Evolutionary conservation across 1,139 yeast genomes (phyloP).

Genomic region (Yamadazyma atmosphaerica): DNA sequence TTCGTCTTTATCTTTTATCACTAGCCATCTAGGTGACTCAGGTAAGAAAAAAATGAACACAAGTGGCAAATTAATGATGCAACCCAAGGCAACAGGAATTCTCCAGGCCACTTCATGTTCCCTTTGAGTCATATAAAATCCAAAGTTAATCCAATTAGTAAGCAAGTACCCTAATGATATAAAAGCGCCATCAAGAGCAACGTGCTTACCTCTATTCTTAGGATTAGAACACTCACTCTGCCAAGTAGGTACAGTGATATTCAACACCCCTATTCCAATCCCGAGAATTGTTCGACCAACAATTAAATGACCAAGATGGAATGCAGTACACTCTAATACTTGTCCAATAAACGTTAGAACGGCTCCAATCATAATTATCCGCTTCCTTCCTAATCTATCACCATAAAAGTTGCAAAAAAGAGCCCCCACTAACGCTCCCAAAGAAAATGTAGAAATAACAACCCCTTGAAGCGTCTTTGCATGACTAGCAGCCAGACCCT

Average conservation of each 20-base stretch:
- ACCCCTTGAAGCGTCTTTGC: too few species aligned
- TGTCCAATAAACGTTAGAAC: not conserved
- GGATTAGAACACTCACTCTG: slow-evolving; percentile 36
- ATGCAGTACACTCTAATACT: slow-evolving; percentile 12
- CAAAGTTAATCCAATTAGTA: slow-evolving; percentile 47
- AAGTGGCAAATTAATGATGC: too few species aligned
- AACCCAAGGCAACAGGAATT: too few species aligned
- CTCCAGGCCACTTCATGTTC: too few species aligned
- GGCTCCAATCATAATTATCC: not conserved
- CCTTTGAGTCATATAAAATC: too few species aligned
- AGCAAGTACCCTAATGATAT: slow-evolving; percentile 33
- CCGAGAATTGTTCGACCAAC: slow-evolving; percentile 45
- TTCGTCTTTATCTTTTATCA: too few species aligned
- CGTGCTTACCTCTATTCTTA: slow-evolving; percentile 29
- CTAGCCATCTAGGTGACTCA: too few species aligned
- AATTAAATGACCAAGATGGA: slow-evolving; percentile 27
- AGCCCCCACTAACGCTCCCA: not conserved
- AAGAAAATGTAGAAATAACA: too few species aligned
- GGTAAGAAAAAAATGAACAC: too few species aligned
- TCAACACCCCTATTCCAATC: slow-evolving; percentile 35
- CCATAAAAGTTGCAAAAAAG: not conserved
- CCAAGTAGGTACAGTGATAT: slow-evolving; percentile 39
- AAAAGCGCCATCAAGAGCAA: too few species aligned
- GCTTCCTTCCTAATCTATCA: not conserved
- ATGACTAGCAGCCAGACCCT: too few species aligned